Conservation (phyloP, 768 basidiomycete species). For the Psilocybe azurescens region DNA sequence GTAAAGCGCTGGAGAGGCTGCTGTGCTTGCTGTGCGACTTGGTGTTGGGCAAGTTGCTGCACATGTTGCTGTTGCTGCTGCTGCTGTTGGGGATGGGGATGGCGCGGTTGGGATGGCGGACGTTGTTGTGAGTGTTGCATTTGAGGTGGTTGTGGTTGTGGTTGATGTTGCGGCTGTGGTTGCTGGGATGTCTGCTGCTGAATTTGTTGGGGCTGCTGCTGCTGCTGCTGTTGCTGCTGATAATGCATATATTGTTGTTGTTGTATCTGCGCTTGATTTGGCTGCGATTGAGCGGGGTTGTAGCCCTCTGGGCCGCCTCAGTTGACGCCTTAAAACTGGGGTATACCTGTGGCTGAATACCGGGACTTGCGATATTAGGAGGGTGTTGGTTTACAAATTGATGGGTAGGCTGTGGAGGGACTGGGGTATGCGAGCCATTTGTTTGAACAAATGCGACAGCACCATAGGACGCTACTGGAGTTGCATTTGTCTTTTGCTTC, state of each 20-base stretch:
- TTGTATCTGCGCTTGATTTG: slow-evolving; percentile 17
- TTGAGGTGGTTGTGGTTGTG: slow-evolving; percentile 13
- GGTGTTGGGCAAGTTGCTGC: slow-evolving; percentile 16
- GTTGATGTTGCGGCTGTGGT: slow-evolving; percentile 4
- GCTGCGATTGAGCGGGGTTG: slow-evolving; percentile 38
- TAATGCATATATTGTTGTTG: slow-evolving; percentile 18
- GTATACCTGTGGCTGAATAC: slow-evolving; percentile 45
- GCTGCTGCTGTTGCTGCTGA: slow-evolving; percentile 22
- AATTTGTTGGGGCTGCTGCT: slow-evolving; percentile 16
- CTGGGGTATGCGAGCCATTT: slow-evolving; percentile 40
- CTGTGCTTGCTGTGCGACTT: slow-evolving; percentile 10
- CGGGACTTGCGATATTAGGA: slow-evolving; percentile 28
- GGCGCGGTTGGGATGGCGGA: slow-evolving; percentile 24
- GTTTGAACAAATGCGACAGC: slow-evolving; percentile 28
- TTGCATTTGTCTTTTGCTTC: slow-evolving; percentile 29
- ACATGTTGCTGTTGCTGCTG: slow-evolving; percentile 9
- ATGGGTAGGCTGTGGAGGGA: slow-evolving; percentile 35
- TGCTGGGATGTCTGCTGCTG: slow-evolving; percentile 20
- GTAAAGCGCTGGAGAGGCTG: slow-evolving; percentile 13
- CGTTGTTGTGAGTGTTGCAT: slow-evolving; percentile 21
- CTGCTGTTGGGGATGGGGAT: slow-evolving; percentile 7
- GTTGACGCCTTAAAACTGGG: slow-evolving; percentile 39
- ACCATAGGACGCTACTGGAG: slow-evolving; percentile 31
- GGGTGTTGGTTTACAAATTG: slow-evolving; percentile 42
- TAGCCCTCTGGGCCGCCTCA: slow-evolving; percentile 39